Evolutionary conservation across 495 filamentous ascomycete species (phyloP).

Genomic region (Hypoxylon lenormandii): DNA sequence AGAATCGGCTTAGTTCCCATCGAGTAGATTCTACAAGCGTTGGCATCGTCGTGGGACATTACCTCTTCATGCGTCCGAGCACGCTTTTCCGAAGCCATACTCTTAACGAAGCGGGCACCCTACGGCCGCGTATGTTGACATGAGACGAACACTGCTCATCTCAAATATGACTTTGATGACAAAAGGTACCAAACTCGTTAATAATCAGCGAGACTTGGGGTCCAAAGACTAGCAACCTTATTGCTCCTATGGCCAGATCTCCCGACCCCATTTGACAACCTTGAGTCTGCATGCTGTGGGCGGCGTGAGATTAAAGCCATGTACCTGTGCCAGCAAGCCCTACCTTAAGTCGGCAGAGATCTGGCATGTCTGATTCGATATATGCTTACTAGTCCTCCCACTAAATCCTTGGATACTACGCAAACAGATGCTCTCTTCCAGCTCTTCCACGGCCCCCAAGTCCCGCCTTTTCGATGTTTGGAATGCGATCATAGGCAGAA

Average conservation of each 20-base stretch:
- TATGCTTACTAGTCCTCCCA: conserved; percentile 32
- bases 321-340: conserved; percentile 13
- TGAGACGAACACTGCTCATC: conserved; percentile 8
- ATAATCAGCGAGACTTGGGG: conserved; percentile 18
- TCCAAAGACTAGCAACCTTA: conserved; percentile 23
- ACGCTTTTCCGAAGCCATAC: conserved; percentile 27
- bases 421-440: conserved; percentile 14
- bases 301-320: conserved; percentile 3
- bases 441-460: conserved; percentile 9
- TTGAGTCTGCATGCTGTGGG: conserved; percentile 19
- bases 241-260: conserved; percentile 28
- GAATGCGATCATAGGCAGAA: neutral
- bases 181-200: neutral
- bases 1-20: conserved; percentile 9
- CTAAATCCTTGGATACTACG: conserved; percentile 31
- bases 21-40: neutral
- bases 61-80: conserved; percentile 33
- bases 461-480: conserved; percentile 4
- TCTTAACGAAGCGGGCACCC: conserved; percentile 1
- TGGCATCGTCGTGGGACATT: conserved; percentile 1
- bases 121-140: conserved; percentile 10
- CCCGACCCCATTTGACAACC: conserved; percentile 23
- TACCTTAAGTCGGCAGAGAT: conserved; percentile 12
- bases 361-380: conserved; percentile 10
- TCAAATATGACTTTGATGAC: conserved; percentile 1